phyloP scores from a whole-genome alignment of 2,329 filamentous ascomycete species.

The Myriangium duriaei region DNA sequence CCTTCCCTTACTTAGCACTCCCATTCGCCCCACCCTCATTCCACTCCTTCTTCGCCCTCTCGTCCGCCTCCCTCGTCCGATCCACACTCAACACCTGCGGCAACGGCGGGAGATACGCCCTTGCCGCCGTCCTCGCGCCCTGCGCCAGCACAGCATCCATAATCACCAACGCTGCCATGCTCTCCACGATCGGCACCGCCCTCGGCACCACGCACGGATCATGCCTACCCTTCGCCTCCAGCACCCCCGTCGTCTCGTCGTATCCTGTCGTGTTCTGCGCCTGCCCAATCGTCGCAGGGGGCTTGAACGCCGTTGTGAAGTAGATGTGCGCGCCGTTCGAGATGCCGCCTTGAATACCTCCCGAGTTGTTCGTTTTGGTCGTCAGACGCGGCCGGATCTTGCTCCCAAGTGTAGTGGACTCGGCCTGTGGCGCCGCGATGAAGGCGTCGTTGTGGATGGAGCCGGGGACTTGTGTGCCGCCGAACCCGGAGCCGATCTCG shows the following conservation, averaged over 20 bases:
- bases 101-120: conserved; percentile 33
- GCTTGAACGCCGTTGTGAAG: conserved; percentile 92
- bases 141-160: conserved; percentile 82
- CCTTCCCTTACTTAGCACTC: too few relatives aligned
- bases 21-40: conserved; percentile 10
- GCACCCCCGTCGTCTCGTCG: conserved; percentile 58
- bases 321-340: conserved; percentile 88
- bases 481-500: conserved; percentile 88
- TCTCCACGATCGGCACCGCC: conserved; percentile 76
- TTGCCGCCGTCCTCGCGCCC: conserved; percentile 46
- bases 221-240: conserved; percentile 87
- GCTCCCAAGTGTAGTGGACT: conserved; percentile 20
- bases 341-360: conserved; percentile 91
- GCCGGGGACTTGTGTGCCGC: conserved; percentile 71
- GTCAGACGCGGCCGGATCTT: conserved; percentile 50
- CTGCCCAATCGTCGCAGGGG: conserved; percentile 82
- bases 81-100: conserved; percentile 25
- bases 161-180: conserved; percentile 77
- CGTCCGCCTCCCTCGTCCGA: conserved; percentile 11
- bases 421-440: conserved; percentile 41
- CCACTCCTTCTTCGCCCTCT: conserved; percentile 11
- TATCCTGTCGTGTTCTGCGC: conserved; percentile 76
- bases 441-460: conserved; percentile 90
- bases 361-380: conserved; percentile 89
- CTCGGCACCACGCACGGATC: conserved; percentile 87